Base-by-base conservation (phyloP, 1,284 basidiomycete species). In the Cryptococcus wingfieldii region DNA sequence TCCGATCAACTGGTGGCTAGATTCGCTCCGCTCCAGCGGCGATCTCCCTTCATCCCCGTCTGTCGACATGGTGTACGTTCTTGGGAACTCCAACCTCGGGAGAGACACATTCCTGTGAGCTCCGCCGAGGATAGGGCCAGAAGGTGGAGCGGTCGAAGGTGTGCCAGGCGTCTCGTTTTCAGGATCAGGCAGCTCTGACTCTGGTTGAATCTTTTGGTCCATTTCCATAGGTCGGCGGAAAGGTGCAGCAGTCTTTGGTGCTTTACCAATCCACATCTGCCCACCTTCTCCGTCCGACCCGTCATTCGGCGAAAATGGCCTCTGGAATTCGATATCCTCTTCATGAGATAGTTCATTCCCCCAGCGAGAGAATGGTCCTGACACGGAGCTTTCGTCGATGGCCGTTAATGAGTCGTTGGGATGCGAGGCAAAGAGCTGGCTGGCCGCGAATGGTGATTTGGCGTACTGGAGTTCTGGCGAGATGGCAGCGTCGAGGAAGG, bases 401-500 rank as follows among this genome's bases (percentile, higher is more conserved):
- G 74, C 71, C 1, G 61, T 61, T 0, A 77, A 61, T 8, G 65
- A 66, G 25, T 75, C 71, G 53, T 70, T 71, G 14, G 68, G 64
- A 13, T 74, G 67, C 16, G 65, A 66, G 5, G 63, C 83, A 68
- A 92, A 91, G 1, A 92, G 78, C 61, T 92, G 88, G 13, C 88
- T 88, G 2, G 89, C 86, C n/a, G 90, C 86, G 64, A 90, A 94
- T 0, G 90, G 90, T 0, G 90, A 91, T 66, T 89, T 86, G 23
- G 87, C 59, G 52, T 71, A 74, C 18, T 63, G 65, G 51, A 63
- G 61, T 50, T 71, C 72, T 14, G 67, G 75, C 55, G 59, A 78
- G 59, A 70, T 77, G 57, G 56, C 76, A 47, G 53, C 75, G 62
- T 61, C 75, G 42, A 61, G 77, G 70, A 69, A 79, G 60, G 67